A percentile compares a stretch with the other conserved stretches of the same genome.
These are phyloP conservation scores for Sporisorium exsertum DNA, from an alignment of 1,284 basidiomycete species.

Conservation along the genomic window DNA sequence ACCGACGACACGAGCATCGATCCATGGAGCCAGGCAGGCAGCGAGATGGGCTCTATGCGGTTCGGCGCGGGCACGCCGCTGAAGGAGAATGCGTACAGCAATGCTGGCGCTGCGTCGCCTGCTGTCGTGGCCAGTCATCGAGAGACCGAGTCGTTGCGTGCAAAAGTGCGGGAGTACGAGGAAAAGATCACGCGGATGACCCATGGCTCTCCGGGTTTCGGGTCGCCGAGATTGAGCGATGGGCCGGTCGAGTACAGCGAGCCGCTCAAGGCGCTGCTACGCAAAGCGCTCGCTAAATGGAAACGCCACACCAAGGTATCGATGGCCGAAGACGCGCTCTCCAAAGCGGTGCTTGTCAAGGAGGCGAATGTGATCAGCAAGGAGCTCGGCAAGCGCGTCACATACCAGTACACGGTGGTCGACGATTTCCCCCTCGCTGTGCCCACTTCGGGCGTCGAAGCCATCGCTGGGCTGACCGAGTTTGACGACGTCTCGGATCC, in stretches of 20 bases:
- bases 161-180: constrained; percentile 64
- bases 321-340: constrained; percentile 89
- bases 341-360: constrained; percentile 86
- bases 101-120: constrained; percentile 17
- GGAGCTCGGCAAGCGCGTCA: constrained; percentile 80
- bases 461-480: constrained; percentile 83
- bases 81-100: constrained; percentile 20
- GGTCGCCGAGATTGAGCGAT: constrained; percentile 32
- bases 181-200: constrained; percentile 50
- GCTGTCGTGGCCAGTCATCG: constrained; percentile 20
- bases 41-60: constrained; percentile 49
- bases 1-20: constrained; percentile 65
- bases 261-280: constrained; percentile 57
- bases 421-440: constrained; percentile 83
- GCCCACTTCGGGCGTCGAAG: constrained; percentile 83
- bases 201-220: constrained; percentile 17
- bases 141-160: constrained; percentile 53
- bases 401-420: constrained; percentile 90
- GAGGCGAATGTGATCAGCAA: constrained; percentile 80
- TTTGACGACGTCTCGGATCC: constrained; percentile 78
- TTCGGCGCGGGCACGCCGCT: constrained; percentile 29
- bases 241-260: constrained; percentile 40
- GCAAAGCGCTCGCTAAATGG: constrained; percentile 86
- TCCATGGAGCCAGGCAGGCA: constrained; percentile 59
- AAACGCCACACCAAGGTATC: constrained; percentile 72